A percentile compares a stretch with the other conserved stretches of the same genome.
phyloP scores from a whole-genome alignment of 768 basidiomycete genomes.

The Mycena leptocephala region DNA sequence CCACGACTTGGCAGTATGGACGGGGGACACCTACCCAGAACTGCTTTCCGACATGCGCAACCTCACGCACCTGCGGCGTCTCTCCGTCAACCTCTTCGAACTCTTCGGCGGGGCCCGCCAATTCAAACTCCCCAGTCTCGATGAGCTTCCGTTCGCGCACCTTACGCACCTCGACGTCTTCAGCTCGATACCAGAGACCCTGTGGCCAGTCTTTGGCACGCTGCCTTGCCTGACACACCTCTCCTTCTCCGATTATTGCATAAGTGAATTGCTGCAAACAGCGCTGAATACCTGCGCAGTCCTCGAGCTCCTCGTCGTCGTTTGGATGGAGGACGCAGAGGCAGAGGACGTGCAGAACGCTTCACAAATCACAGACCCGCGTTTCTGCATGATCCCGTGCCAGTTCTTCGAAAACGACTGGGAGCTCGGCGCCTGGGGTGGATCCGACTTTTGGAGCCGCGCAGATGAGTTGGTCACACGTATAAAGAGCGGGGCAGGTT shows the following conservation, averaged over 20 bases:
- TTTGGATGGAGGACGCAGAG: constrained; percentile 7
- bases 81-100: constrained; percentile 18
- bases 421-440: constrained; percentile 19
- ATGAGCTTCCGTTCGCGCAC: neutral
- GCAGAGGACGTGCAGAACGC: neutral
- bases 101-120: constrained; percentile 2
- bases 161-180: constrained; percentile 34
- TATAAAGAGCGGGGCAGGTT: neutral
- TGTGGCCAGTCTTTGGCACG: constrained; percentile 23
- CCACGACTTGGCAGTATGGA: constrained; percentile 17
- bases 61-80: constrained; percentile 8
- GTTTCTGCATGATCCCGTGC: constrained; percentile 20
- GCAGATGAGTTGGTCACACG: neutral
- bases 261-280: neutral
- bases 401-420: constrained; percentile 5
- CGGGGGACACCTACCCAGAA: constrained; percentile 19
- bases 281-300: neutral
- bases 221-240: constrained; percentile 25
- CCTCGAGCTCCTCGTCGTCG: constrained; percentile 20
- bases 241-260: constrained; percentile 4
- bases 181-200: neutral
- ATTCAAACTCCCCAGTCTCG: neutral
- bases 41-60: constrained; percentile 9
- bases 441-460: constrained; percentile 19
- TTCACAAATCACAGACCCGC: constrained; percentile 11